Conservation (phyloP, 148 eudicot genomes). For the Pouteria glomerata region DNA sequence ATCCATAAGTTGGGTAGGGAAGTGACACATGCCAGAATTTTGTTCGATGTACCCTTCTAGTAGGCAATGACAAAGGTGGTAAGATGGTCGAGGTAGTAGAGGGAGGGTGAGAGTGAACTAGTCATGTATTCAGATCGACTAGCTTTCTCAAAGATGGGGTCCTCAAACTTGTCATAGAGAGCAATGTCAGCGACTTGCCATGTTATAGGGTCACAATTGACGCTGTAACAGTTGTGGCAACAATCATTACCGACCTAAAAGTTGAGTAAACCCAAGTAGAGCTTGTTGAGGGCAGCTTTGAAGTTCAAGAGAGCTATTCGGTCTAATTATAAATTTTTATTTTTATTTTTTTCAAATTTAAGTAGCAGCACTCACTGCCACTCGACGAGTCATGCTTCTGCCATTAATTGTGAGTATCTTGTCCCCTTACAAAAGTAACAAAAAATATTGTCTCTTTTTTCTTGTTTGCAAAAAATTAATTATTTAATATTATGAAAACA, state of each 20-base stretch:
- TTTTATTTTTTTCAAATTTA: too few relatives aligned
- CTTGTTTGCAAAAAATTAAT: too few relatives aligned
- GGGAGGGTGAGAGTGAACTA: slow-evolving; percentile 49
- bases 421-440: too few relatives aligned
- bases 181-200: slow-evolving; percentile 51
- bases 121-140: slow-evolving; percentile 74
- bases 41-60: slow-evolving; percentile 69
- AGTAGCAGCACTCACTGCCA: too few relatives aligned
- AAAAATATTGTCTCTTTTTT: too few relatives aligned
- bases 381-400: too few relatives aligned
- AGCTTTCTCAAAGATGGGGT: slow-evolving; percentile 50
- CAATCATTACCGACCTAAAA: slow-evolving; percentile 57
- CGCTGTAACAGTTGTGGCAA: slow-evolving; percentile 60
- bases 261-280: slow-evolving; percentile 49
- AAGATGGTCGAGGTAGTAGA: slow-evolving; percentile 60
- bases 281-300: slow-evolving; percentile 46
- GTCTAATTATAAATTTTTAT: too few relatives aligned
- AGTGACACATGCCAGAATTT: slow-evolving; percentile 47
- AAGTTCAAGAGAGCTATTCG: slow-evolving; percentile 39
- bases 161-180: slow-evolving; percentile 73
- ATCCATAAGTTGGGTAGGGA: slow-evolving; percentile 40
- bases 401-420: too few relatives aligned
- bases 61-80: slow-evolving; percentile 61
- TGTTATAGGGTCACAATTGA: slow-evolving; percentile 50
- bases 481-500: too few relatives aligned